Base-by-base conservation (phyloP, 345 rosid species). In the Excoecaria cochinchinensis region DNA sequence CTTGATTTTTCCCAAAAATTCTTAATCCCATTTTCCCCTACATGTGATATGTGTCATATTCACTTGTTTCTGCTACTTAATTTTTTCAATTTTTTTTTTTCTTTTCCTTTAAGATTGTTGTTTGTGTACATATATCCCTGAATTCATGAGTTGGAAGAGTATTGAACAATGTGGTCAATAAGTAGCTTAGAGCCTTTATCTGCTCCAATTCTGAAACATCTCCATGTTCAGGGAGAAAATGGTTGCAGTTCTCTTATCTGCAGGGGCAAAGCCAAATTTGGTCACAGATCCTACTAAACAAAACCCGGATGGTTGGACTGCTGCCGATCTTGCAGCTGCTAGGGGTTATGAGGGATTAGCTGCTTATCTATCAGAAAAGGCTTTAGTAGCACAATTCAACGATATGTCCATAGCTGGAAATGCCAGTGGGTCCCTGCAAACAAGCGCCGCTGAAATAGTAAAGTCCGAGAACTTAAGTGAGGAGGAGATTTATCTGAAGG, bases 331-430 rank as follows among this genome's bases (percentile, higher is more conserved):
- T 66, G 99, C 99, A 60, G 85, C 89, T 67, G 86, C 42, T 67
- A 80, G 80, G 4, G 98, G 98, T 58, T 89, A 73, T 81, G 97
- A 93, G 0, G 99, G 99, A 74, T 78, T 95, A 81, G 92, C 97
- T 36, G 99, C 91, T 63, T 95, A 82, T 81, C 90, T 95, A 70
- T 91, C 98, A 19, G 99, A 95, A 84, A 86, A 88, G 87, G 82
- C 90, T 84, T 84, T 95, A 67, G 84, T 95, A 56, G 85, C 90
- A 72, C 99, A 95, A 65, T 90, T 91, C 79, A 60, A 85, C 70
- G 97, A 85, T 71, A 95, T 95, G 99, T 74, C 76, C n/a, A 47
- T 91, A 38, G 99, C 99, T 70, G 99, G 99, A 75, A 95, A 95
- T 80, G 85, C 82, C 44, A 87, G 84, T 65, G 98, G 97, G 24